Conservation (phyloP, 495 filamentous ascomycete species). For the Penicillium herquei region DNA sequence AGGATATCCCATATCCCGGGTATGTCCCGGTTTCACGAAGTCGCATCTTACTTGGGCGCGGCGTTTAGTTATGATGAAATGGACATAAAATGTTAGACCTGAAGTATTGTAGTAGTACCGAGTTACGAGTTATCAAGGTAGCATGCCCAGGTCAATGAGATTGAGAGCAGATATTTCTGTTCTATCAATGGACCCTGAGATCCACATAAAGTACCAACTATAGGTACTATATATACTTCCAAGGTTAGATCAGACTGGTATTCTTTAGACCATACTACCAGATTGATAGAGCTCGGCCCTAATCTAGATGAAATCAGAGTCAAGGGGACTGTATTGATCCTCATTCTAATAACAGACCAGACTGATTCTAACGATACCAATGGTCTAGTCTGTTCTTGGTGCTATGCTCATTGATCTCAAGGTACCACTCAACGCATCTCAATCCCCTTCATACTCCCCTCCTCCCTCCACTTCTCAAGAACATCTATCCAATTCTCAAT, state of each 20-base stretch:
- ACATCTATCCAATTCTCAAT: background rate
- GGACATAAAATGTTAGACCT: slow-evolving; percentile 34
- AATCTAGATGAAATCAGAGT: no score
- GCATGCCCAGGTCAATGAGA: background rate
- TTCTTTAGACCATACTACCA: no score
- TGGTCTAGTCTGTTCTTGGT: no score
- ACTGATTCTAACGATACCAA: no score
- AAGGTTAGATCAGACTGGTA: no score
- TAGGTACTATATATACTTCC: no score
- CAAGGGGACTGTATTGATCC: no score
- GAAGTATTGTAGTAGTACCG: background rate
- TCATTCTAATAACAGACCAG: no score
- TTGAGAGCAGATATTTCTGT: background rate
- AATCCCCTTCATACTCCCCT: background rate
- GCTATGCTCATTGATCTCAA: no score
- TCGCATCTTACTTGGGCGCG: slow-evolving; percentile 30
- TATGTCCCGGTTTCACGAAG: slow-evolving; percentile 28
- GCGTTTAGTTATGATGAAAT: slow-evolving; percentile 42
- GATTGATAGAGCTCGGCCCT: no score
- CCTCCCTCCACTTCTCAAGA: background rate
- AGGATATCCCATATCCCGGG: slow-evolving; percentile 11
- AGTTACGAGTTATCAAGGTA: background rate
- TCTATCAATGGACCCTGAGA: no score
- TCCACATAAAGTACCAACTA: no score
- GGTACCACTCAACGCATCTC: background rate